Conservation (phyloP, 2,329 filamentous ascomycete species). For the Nothopassalora personata region DNA sequence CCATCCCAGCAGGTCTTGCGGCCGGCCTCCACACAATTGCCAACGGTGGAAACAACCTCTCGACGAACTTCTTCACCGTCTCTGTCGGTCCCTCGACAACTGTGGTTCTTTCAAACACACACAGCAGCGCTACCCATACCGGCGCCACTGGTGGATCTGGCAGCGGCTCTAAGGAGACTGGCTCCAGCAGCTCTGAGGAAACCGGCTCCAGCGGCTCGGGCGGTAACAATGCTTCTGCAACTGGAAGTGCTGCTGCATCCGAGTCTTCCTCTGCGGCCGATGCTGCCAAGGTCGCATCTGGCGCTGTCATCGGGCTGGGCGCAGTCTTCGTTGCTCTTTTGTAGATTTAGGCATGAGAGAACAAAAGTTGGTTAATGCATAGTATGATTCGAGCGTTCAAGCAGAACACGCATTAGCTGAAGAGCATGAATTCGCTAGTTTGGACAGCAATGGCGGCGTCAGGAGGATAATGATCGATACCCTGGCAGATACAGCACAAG, state of each 20-base stretch:
- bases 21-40: constrained; percentile 30
- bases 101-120: constrained; percentile 22
- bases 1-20: constrained; percentile 40
- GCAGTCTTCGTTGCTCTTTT: constrained; percentile 35
- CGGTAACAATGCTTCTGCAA: constrained; percentile 18
- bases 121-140: constrained; percentile 11
- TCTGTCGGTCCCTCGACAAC: constrained; percentile 31
- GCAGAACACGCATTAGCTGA: background rate
- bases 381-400: constrained; percentile 4
- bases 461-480: constrained; percentile 3
- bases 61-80: constrained; percentile 30
- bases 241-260: constrained; percentile 14
- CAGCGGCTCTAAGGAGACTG: constrained; percentile 2
- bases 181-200: background rate
- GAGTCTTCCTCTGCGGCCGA: constrained; percentile 24
- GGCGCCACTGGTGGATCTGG: constrained; percentile 1
- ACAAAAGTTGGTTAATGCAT: constrained; percentile 1
- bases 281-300: constrained; percentile 30
- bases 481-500: background rate
- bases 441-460: background rate
- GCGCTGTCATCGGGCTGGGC: constrained; percentile 33
- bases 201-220: constrained; percentile 3
- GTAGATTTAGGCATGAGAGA: constrained; percentile 18
- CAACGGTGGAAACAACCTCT: constrained; percentile 24
- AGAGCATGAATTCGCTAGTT: background rate